These are phyloP conservation scores for Limonium bicolor DNA, from an alignment of 148 eudicot genomes.

Conservation along the genomic window DNA sequence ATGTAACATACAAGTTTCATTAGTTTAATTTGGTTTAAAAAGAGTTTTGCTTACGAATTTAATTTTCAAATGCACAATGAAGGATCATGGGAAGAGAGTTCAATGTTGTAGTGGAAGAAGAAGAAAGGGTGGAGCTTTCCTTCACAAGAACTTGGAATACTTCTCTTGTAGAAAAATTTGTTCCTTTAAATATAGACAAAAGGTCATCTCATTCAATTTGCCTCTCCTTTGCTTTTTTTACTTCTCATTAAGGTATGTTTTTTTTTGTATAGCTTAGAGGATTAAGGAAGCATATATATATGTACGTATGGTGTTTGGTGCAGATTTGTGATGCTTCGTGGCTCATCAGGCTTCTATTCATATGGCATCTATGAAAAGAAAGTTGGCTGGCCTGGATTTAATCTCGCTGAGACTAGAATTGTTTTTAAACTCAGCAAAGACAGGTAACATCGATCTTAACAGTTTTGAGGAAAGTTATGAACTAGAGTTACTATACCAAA, in stretches of 20 bases:
- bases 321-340: slow-evolving; percentile 49
- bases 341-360: slow-evolving; percentile 42
- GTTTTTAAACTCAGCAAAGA: slow-evolving; percentile 4
- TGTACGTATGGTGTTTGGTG: too few relatives aligned
- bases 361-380: slow-evolving; percentile 39
- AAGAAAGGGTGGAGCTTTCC: slow-evolving; percentile 72
- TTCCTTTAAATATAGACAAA: slow-evolving; percentile 74
- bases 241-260: background rate
- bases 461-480: background rate
- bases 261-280: background rate
- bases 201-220: slow-evolving; percentile 23
- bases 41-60: background rate
- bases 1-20: background rate
- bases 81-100: slow-evolving; percentile 61
- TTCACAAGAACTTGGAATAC: slow-evolving; percentile 76
- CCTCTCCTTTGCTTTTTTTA: background rate
- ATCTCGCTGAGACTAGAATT: background rate
- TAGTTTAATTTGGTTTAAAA: background rate
- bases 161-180: slow-evolving; percentile 36
- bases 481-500: background rate
- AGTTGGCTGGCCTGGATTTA: slow-evolving; percentile 10
- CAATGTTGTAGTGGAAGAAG: slow-evolving; percentile 36
- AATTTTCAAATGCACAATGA: slow-evolving; percentile 4
- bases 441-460: background rate
- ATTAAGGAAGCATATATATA: background rate